phyloP scores from a whole-genome alignment of 768 basidiomycete species.

The Leccinellum albellum region DNA sequence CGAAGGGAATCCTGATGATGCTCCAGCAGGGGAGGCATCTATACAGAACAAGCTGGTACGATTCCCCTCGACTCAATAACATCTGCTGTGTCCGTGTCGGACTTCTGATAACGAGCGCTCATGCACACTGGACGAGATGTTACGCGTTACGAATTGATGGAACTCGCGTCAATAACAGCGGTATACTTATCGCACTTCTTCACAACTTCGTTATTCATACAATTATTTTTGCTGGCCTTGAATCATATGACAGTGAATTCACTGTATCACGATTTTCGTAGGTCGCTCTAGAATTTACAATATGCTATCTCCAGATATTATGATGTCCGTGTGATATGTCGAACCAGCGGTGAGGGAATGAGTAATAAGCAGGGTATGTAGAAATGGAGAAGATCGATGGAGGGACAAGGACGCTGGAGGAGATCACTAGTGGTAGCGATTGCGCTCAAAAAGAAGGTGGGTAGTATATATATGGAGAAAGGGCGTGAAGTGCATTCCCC shows the following conservation, averaged over 20 bases:
- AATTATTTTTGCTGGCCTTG: neutral
- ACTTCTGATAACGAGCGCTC: neutral
- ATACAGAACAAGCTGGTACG: constrained; percentile 23
- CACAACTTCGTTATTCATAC: neutral
- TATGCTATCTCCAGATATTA: constrained; percentile 10
- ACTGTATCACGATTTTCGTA: neutral
- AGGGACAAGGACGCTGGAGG: neutral
- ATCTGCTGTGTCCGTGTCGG: constrained; percentile 12
- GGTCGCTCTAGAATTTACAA: constrained; percentile 14
- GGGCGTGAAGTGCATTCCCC: neutral
- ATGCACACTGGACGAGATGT: neutral
- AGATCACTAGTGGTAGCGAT: constrained; percentile 8
- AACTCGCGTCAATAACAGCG: neutral
- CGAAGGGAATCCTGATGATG: neutral
- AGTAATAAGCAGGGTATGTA: constrained; percentile 23
- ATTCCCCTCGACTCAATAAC: constrained; percentile 38
- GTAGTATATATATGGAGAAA: constrained; percentile 7
- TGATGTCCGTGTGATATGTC: constrained; percentile 11
- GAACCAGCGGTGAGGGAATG: constrained; percentile 12
- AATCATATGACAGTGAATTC: neutral
- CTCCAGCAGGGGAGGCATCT: neutral
- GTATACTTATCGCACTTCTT: neutral
- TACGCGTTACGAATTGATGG: too few relatives aligned
- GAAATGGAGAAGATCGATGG: constrained; percentile 8
- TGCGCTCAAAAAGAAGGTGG: constrained; percentile 2